phyloP scores from a whole-genome alignment of 2,329 filamentous ascomycete genomes.

The Diplodia scrobiculata region DNA sequence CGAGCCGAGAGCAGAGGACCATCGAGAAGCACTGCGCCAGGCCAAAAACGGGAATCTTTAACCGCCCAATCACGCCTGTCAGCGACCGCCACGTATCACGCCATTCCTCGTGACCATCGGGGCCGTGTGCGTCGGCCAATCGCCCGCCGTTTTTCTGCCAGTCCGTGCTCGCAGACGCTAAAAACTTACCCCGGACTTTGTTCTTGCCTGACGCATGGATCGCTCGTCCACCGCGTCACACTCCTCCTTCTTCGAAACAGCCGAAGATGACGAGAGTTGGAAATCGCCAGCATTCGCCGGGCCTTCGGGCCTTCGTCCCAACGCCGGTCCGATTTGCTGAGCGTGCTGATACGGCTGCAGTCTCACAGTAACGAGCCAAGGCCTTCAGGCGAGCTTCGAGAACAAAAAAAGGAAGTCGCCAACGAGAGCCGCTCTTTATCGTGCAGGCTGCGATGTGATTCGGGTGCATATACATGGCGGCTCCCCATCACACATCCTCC shows the following conservation, averaged over 20 bases:
- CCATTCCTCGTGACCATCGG: neutral
- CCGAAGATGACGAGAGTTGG: neutral
- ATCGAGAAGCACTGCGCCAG: neutral
- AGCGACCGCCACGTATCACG: conserved; percentile 8
- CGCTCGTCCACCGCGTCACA: neutral
- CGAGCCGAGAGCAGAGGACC: neutral
- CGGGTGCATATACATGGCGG: neutral
- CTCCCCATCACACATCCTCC: neutral
- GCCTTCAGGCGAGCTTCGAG: neutral
- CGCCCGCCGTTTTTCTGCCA: neutral
- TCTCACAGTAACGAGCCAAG: neutral
- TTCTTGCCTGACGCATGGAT: neutral
- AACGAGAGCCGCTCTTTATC: neutral
- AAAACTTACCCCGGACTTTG: neutral
- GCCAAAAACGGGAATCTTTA: conserved; percentile 20
- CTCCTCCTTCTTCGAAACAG: neutral
- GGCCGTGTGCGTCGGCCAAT: neutral
- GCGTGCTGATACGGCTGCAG: neutral
- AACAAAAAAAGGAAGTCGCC: neutral
- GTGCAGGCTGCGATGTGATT: neutral
- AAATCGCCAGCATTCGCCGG: neutral
- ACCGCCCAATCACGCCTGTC: conserved; percentile 12
- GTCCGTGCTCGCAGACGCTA: neutral
- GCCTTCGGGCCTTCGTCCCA: neutral
- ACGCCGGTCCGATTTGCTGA: neutral